Percentiles rank a stretch among this genome's conserved stretches.
Conservation (phyloP, 176 grass and related monocot species). For the Eremochloa ophiuroides region DNA sequence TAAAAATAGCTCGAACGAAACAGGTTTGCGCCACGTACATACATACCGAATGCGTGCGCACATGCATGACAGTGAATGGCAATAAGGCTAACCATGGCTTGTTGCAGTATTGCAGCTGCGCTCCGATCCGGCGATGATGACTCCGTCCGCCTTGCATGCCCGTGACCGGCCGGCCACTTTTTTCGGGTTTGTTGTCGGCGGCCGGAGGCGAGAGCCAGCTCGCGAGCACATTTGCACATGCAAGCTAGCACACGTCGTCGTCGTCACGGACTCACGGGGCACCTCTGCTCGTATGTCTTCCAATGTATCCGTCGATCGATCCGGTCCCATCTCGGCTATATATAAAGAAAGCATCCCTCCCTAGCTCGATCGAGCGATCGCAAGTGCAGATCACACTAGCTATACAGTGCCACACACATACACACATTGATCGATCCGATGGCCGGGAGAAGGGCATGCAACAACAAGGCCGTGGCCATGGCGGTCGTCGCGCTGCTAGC, state of each 20-base stretch:
- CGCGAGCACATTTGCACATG: neutral
- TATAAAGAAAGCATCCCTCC: neutral
- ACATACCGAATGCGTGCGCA: neutral
- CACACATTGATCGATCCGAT: neutral
- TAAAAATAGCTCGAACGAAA: too few species aligned
- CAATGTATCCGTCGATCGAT: neutral
- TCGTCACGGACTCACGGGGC: neutral
- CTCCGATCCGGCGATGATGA: neutral
- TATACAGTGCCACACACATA: too few species aligned
- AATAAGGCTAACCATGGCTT: neutral
- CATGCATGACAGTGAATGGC: neutral
- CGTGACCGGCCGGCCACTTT: slow-evolving; percentile 21
- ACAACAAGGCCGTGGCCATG: neutral
- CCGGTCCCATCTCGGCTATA: neutral
- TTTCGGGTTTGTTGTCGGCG: neutral
- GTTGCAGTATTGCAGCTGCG: neutral
- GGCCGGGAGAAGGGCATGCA: neutral
- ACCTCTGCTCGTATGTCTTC: neutral
- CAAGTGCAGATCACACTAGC: neutral
- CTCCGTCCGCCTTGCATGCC: slow-evolving; percentile 5
- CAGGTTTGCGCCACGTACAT: neutral
- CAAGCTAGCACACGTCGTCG: too few species aligned
- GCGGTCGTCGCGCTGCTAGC: neutral
- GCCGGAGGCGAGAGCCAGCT: neutral
- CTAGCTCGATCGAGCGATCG: neutral